A percentile compares a stretch with the other conserved stretches of the same genome.
These are phyloP conservation scores for Kazachstania bromeliacearum DNA, from an alignment of 805 yeast species.

Conservation along the genomic window DNA sequence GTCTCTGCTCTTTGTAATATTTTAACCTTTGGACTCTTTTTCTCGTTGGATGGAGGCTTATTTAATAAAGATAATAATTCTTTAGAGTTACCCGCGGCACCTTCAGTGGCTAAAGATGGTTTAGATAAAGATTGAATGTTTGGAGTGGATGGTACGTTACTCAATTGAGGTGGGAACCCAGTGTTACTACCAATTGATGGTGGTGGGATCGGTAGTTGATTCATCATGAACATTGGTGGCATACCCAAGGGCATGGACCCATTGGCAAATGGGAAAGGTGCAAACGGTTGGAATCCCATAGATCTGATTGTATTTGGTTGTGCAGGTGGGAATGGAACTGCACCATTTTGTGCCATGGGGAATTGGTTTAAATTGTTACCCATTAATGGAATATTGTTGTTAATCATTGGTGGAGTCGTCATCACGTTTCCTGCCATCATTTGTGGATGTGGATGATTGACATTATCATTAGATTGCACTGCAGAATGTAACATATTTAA, in stretches of 20 bases:
- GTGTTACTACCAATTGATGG: constrained; percentile 4
- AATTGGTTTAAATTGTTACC: constrained; percentile 5
- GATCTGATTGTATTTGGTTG: constrained; percentile 6
- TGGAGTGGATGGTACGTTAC: constrained; percentile 24
- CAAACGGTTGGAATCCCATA: constrained; percentile 23
- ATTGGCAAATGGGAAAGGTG: constrained; percentile 27
- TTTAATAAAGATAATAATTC: constrained; percentile 32
- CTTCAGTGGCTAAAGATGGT: constrained; percentile 27
- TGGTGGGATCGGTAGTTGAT: constrained; percentile 9
- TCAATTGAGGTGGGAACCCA: not conserved
- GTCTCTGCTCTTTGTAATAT: constrained; percentile 4
- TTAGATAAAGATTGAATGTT: constrained; percentile 33
- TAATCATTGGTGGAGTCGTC: not conserved
- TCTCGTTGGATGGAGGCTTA: not conserved
- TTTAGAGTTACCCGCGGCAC: constrained; percentile 8
- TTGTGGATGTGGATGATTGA: constrained; percentile 1
- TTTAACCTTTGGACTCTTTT: constrained; percentile 6
- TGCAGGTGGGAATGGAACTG: constrained; percentile 6
- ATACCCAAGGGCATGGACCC: constrained; percentile 11
- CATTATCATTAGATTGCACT: constrained; percentile 19
- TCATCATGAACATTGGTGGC: constrained; percentile 3
- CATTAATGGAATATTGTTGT: not conserved
- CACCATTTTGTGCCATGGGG: constrained; percentile 3
- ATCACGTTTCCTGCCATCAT: not conserved
- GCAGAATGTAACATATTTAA: constrained; percentile 51